A percentile compares a stretch with the other conserved stretches of the same genome.
Conservation (phyloP, 768 basidiomycete species). For the Lactarius vividus region DNA sequence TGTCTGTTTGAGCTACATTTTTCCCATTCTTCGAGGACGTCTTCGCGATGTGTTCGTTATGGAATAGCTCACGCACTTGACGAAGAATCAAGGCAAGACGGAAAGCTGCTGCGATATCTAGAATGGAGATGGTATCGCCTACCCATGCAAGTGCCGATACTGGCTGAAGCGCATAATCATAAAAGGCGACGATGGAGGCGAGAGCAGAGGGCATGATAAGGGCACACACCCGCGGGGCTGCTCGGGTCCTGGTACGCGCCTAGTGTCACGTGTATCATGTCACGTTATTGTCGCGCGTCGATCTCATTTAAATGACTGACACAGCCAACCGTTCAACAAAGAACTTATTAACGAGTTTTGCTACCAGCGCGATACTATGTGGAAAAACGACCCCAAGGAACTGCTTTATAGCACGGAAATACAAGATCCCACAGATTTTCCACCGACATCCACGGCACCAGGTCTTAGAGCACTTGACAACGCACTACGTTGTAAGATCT, state of each 20-base stretch:
- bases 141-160: constrained; percentile 19
- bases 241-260: neutral
- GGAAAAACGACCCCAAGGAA: constrained; percentile 17
- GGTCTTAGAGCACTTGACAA: constrained; percentile 37
- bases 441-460: constrained; percentile 27
- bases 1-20: neutral
- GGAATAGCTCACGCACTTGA: constrained; percentile 20
- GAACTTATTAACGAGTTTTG: neutral
- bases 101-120: constrained; percentile 26
- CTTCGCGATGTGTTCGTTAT: constrained; percentile 16
- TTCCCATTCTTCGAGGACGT: constrained; percentile 2
- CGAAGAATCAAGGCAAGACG: constrained; percentile 27
- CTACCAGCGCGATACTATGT: constrained; percentile 10
- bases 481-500: constrained; percentile 41
- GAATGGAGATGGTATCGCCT: constrained; percentile 19
- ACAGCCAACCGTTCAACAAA: neutral
- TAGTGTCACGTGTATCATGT: neutral
- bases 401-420: constrained; percentile 21
- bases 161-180: constrained; percentile 26
- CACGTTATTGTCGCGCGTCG: neutral
- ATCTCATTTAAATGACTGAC: neutral
- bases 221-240: neutral
- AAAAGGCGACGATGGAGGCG: constrained; percentile 23
- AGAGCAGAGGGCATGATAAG: constrained; percentile 21
- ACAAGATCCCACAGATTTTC: constrained; percentile 40